phyloP scores from a whole-genome alignment of 2,329 filamentous ascomycete genomes.

The Sporothrix euskadiensis region DNA sequence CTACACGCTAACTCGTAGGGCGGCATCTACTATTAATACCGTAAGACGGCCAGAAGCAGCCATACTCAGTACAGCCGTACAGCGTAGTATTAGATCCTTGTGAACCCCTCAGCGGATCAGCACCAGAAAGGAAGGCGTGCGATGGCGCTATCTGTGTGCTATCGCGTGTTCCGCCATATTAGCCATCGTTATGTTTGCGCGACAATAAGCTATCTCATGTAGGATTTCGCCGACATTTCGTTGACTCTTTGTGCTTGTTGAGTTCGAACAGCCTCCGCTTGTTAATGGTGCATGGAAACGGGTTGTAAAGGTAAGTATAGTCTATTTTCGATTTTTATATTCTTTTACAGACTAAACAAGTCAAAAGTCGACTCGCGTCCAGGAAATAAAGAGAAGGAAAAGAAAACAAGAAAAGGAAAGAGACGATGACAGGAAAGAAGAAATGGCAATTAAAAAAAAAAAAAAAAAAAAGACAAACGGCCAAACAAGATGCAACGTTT shows the following conservation, averaged over 20 bases:
- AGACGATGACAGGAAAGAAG: background rate
- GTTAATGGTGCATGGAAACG: no score
- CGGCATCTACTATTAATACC: constrained; percentile 11
- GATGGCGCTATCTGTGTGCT: constrained; percentile 18
- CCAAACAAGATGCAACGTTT: constrained; percentile 15
- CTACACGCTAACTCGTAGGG: background rate
- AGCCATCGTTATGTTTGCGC: background rate
- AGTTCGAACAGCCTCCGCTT: background rate
- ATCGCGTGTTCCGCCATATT: background rate
- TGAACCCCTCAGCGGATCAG: background rate
- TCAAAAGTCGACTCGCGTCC: background rate
- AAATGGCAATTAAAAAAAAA: background rate
- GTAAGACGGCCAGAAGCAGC: background rate
- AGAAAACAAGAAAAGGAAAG: background rate
- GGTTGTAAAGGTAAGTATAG: background rate
- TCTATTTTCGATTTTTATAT: constrained; percentile 20
- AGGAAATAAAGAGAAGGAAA: background rate
- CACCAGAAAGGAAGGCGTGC: constrained; percentile 17
- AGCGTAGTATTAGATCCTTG: background rate
- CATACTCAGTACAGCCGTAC: background rate
- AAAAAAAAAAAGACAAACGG: background rate
- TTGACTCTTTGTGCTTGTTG: background rate
- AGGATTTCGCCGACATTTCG: background rate
- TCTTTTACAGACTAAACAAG: background rate
- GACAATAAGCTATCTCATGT: background rate